Evolutionary conservation across 192 early-diverging fungal species (phyloP).

Genomic region (Podila clonocystis): DNA sequence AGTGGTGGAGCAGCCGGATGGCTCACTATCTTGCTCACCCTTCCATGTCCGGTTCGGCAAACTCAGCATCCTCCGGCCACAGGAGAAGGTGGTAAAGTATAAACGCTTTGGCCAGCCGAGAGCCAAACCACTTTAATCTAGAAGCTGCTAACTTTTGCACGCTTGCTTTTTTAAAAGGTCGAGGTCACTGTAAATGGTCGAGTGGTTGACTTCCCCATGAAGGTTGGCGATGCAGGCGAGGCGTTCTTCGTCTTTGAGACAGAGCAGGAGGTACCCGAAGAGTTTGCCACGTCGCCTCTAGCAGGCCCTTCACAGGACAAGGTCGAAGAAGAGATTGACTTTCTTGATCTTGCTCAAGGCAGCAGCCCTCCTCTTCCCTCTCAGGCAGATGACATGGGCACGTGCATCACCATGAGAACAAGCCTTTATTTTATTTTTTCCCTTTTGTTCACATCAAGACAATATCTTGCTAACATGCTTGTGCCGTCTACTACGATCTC

Average conservation of each 20-base stretch:
- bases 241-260: constrained; percentile 98
- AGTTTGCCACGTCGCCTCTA: constrained; percentile 94
- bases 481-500: neutral
- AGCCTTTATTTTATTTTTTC: neutral
- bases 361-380: neutral
- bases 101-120: too few relatives aligned
- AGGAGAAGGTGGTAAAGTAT: constrained; percentile 79
- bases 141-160: too few relatives aligned
- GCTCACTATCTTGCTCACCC: constrained; percentile 89
- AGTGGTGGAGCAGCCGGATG: constrained; percentile 86
- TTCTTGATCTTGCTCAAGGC: constrained; percentile 33
- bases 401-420: neutral
- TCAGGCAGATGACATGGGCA: constrained; percentile 10
- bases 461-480: neutral
- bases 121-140: neutral
- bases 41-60: constrained; percentile 99
- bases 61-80: constrained; percentile 87
- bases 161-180: constrained; percentile 49
- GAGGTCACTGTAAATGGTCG: constrained; percentile 87
- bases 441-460: neutral
- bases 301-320: constrained; percentile 56
- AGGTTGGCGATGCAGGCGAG: constrained; percentile 95
- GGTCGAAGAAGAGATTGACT: constrained; percentile 50
- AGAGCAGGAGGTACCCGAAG: constrained; percentile 87
- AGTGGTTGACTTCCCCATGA: constrained; percentile 87